Evolutionary conservation across 129 eudicot genomes (phyloP).

Genomic region (Saussurea involucrata): DNA sequence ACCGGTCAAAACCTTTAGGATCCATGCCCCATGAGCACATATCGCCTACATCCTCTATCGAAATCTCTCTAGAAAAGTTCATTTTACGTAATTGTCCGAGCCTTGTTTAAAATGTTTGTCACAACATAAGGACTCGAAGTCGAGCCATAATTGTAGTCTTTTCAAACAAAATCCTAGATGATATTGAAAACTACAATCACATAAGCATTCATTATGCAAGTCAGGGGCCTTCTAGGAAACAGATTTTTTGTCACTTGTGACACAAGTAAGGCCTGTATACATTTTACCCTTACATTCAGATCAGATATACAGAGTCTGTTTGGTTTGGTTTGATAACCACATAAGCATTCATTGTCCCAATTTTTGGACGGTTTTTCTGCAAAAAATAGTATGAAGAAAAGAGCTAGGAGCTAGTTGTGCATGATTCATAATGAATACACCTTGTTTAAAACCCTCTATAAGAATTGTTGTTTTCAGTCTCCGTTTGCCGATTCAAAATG

Average conservation of each 20-base stretch:
- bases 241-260: not conserved
- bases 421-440: not conserved
- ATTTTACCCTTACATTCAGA: not conserved
- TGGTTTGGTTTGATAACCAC: not conserved
- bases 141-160: no score
- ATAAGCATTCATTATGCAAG: not conserved
- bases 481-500: conserved; percentile 34
- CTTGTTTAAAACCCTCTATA: conserved; percentile 12
- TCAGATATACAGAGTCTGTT: not conserved
- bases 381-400: not conserved
- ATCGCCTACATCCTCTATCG: no score
- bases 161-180: no score
- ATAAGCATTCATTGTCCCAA: not conserved
- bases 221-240: not conserved
- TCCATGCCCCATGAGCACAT: no score
- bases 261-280: not conserved
- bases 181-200: no score
- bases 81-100: no score
- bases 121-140: no score
- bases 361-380: not conserved
- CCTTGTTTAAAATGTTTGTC: no score
- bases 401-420: not conserved
- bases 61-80: no score
- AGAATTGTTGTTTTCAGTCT: not conserved
- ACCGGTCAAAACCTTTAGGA: no score